phyloP scores from a whole-genome alignment of 179 eudicot genomes.

The Nepenthes alata region DNA sequence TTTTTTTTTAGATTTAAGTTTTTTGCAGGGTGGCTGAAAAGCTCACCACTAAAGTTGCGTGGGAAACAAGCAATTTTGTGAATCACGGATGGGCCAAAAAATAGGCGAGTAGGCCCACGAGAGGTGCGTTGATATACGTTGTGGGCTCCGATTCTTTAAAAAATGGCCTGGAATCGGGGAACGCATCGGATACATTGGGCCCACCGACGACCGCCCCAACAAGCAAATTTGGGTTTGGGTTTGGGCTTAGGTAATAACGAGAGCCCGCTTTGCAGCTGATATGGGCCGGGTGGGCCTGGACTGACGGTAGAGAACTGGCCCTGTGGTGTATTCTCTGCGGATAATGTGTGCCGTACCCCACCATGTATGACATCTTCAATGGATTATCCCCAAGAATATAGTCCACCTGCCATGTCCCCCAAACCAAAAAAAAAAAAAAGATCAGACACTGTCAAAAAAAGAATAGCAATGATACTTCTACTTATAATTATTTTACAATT shows the following conservation, averaged over 20 bases:
- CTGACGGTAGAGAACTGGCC: conserved; percentile 41
- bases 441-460: not conserved
- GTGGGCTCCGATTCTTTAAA: conserved; percentile 41
- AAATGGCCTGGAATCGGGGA: conserved; percentile 33
- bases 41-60: conserved; percentile 25
- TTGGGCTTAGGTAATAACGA: conserved; percentile 19
- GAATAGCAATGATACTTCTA: not conserved
- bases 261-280: conserved; percentile 35
- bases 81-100: conserved; percentile 29
- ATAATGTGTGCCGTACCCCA: conserved; percentile 33
- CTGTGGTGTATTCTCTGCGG: conserved; percentile 42
- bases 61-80: not conserved
- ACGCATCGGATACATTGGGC: conserved; percentile 31
- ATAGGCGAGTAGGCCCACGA: conserved; percentile 37
- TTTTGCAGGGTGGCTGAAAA: conserved; percentile 32
- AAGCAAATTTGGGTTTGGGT: conserved; percentile 30
- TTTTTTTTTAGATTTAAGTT: no score
- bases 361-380: conserved; percentile 42
- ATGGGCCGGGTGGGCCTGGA: conserved; percentile 28
- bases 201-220: conserved; percentile 51
- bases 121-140: conserved; percentile 43
- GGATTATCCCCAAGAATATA: conserved; percentile 46
- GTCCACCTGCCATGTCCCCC: conserved; percentile 23
- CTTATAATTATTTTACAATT: no score
- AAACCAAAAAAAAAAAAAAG: not conserved